Evolutionary conservation across 768 basidiomycete genomes (phyloP).

Genomic region (Serendipita sp.): DNA sequence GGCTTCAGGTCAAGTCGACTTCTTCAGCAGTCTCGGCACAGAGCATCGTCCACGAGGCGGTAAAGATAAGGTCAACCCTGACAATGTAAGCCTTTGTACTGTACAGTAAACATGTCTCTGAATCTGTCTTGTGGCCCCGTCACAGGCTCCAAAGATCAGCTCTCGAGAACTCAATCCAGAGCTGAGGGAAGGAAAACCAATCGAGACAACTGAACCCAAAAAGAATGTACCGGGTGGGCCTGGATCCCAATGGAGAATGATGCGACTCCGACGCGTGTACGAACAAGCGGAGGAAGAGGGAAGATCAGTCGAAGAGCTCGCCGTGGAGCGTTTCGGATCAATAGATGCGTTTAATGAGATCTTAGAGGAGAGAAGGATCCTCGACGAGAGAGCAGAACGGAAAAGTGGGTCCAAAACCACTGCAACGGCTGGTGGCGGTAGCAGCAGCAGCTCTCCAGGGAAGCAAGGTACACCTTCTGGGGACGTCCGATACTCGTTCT

Average conservation of each 20-base stretch:
- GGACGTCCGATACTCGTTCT: constrained; percentile 6
- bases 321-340: constrained; percentile 74
- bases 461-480: constrained; percentile 60
- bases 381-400: constrained; percentile 66
- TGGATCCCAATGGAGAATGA: constrained; percentile 96
- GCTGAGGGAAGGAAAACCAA: constrained; percentile 28
- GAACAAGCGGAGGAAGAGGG: constrained; percentile 83
- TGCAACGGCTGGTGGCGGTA: constrained; percentile 23
- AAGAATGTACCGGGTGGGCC: constrained; percentile 63
- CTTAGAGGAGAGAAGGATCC: constrained; percentile 63
- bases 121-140: constrained; percentile 21
- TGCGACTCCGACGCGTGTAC: constrained; percentile 78
- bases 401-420: constrained; percentile 25
- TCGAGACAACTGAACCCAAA: constrained; percentile 30
- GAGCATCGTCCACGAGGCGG: constrained; percentile 42
- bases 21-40: constrained; percentile 77
- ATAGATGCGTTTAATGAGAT: constrained; percentile 81
- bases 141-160: constrained; percentile 42
- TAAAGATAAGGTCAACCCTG: constrained; percentile 46
- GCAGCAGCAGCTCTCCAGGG: constrained; percentile 21
- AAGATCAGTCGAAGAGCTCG: constrained; percentile 56
- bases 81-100: constrained; percentile 20
- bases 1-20: constrained; percentile 53
- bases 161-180: constrained; percentile 47
- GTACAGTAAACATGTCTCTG: no score